Conservation (phyloP, 306 rosid genomes). For the Chamaecrista fasciculata region DNA sequence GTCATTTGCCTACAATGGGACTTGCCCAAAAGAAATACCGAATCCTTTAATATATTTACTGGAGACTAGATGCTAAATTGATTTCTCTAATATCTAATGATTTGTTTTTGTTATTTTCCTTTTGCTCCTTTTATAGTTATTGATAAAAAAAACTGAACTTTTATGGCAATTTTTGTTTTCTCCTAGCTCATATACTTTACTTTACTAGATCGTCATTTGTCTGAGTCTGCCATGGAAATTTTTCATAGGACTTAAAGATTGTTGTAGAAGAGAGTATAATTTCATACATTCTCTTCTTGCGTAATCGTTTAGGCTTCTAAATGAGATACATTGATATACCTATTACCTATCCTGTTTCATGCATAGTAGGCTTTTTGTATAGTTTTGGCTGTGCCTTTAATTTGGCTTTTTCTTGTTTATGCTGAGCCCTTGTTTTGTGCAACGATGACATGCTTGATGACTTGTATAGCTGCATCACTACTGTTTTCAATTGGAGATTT, state of each 20-base stretch:
- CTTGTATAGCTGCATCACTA: not conserved
- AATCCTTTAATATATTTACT: not conserved
- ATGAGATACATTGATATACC: too few species aligned
- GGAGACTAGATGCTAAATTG: not conserved
- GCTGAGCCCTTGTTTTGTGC: not conserved
- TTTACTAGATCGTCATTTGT: not conserved
- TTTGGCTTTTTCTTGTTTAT: not conserved
- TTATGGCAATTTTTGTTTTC: not conserved
- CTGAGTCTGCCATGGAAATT: not conserved
- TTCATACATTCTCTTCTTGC: not conserved
- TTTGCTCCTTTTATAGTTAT: not conserved
- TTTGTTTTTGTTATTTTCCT: not conserved
- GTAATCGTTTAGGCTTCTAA: not conserved
- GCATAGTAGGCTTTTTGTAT: not conserved
- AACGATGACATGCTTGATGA: not conserved
- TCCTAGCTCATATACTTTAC: not conserved
- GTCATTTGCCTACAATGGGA: not conserved
- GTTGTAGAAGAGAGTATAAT: not conserved
- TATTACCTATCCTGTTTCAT: not conserved
- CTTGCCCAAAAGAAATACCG: not conserved
- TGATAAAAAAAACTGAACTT: not conserved
- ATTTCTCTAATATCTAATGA: not conserved
- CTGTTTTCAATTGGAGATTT: not conserved
- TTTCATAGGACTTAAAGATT: not conserved
- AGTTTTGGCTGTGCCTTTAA: not conserved